Conservation (phyloP, 2,329 filamentous ascomycete genomes). For the Colletotrichum falcatum region DNA sequence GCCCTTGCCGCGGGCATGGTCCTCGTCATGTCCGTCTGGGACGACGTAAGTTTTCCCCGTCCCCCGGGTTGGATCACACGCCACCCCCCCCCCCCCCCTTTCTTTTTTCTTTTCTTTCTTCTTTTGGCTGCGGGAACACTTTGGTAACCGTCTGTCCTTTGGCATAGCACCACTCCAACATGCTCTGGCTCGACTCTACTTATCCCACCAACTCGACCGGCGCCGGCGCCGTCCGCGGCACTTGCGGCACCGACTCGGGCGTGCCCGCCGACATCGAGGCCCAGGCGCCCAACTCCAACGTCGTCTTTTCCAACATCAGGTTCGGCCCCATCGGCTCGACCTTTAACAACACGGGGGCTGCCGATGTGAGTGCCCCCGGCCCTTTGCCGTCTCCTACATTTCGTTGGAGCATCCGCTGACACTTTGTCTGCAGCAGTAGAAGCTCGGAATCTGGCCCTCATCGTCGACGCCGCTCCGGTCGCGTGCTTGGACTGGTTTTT, state of each 20-base stretch:
- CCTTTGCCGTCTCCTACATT: background rate
- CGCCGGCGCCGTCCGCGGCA: slow-evolving; percentile 65
- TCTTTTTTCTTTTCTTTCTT: too few species aligned
- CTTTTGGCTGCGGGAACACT: too few species aligned
- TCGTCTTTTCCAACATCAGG: slow-evolving; percentile 64
- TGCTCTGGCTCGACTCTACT: slow-evolving; percentile 80
- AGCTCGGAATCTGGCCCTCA: background rate
- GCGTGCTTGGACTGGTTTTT: background rate
- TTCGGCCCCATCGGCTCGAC: slow-evolving; percentile 68
- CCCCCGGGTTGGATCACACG: too few species aligned
- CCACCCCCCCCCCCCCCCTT: background rate
- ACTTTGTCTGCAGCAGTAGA: background rate
- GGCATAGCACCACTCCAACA: slow-evolving; percentile 68
- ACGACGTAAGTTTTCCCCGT: slow-evolving; percentile 60
- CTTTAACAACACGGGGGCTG: slow-evolving; percentile 47
- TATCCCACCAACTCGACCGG: slow-evolving; percentile 64
- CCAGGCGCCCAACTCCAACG: slow-evolving; percentile 59
- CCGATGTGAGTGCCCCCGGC: slow-evolving; percentile 8
- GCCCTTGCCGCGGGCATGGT: slow-evolving; percentile 59
- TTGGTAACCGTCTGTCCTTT: too few species aligned
- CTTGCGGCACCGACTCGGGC: slow-evolving; percentile 64
- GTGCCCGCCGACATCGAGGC: slow-evolving; percentile 63
- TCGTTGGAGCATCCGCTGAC: background rate
- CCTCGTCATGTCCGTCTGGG: slow-evolving; percentile 66
- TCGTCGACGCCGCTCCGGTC: background rate